A percentile compares a stretch with the other conserved stretches of the same genome.
phyloP scores from a whole-genome alignment of 352 stramenopile genomes.

The Pythium rhizo-oryzae region DNA sequence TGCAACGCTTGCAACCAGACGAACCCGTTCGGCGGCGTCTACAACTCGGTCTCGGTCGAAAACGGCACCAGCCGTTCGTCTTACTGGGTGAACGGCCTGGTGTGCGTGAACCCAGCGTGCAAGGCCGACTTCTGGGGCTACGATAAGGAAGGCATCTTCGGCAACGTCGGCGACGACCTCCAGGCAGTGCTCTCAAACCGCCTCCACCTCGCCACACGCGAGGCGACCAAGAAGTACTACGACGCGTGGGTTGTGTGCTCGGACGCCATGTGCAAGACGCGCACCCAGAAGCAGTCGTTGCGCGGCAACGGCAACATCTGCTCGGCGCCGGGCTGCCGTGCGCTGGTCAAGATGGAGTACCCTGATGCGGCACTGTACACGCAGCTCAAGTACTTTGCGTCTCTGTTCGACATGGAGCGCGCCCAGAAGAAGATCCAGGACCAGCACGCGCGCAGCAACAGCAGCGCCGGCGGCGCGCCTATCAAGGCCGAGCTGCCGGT shows the following conservation, averaged over 20 bases:
- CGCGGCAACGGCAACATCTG: conserved; percentile 93
- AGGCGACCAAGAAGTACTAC: conserved; percentile 88
- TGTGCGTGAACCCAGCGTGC: conserved; percentile 69
- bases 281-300: conserved; percentile 96
- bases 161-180: conserved; percentile 73
- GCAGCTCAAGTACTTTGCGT: conserved; percentile 98
- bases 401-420: conserved; percentile 94
- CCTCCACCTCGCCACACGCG: conserved; percentile 79
- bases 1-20: conserved; percentile 68
- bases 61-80: conserved; percentile 12
- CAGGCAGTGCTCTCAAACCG: conserved; percentile 80
- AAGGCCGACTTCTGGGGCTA: conserved; percentile 84
- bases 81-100: conserved; percentile 51
- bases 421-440: conserved; percentile 83
- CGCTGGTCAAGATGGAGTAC: conserved; percentile 88
- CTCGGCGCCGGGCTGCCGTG: conserved; percentile 91
- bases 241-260: conserved; percentile 93
- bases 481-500: conserved; percentile 40
- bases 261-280: conserved; percentile 93
- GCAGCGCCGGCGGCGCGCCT: conserved; percentile 5
- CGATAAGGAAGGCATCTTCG: conserved; percentile 75
- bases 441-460: conserved; percentile 44
- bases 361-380: conserved; percentile 93
- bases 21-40: conserved; percentile 80
- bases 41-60: conserved; percentile 25